Evolutionary conservation across 331 rosid genomes (phyloP).

Genomic region (Ulmus americana): DNA sequence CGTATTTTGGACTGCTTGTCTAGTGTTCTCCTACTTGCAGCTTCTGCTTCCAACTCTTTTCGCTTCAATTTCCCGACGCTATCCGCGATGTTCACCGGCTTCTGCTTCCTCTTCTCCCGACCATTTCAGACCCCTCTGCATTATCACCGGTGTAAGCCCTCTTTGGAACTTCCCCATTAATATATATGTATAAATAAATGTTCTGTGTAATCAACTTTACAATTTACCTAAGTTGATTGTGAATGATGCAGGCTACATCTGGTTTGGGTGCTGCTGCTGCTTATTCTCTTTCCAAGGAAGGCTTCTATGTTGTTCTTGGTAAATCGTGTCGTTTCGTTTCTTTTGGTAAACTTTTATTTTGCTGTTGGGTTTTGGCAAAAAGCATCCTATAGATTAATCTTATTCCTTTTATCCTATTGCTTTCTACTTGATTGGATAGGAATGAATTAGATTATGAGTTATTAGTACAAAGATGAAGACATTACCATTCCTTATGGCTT

Average conservation of each 20-base stretch:
- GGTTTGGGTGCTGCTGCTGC: conserved; percentile 86
- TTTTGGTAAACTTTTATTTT: neutral
- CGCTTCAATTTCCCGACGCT: conserved; percentile 25
- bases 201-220: neutral
- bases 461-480: neutral
- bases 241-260: conserved; percentile 64
- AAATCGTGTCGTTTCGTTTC: neutral
- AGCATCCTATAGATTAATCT: neutral
- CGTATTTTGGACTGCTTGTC: conserved; percentile 45
- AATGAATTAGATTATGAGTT: neutral
- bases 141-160: conserved; percentile 68
- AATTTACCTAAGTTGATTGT: conserved; percentile 9
- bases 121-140: conserved; percentile 46
- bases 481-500: neutral
- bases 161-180: neutral
- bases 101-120: conserved; percentile 3
- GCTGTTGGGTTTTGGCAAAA: neutral
- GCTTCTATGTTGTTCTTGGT: conserved; percentile 73
- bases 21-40: conserved; percentile 42
- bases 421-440: neutral
- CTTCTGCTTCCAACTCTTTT: conserved; percentile 29
- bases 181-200: neutral
- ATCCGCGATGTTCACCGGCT: conserved; percentile 28
- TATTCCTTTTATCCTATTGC: neutral
- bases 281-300: conserved; percentile 54